phyloP scores from a whole-genome alignment of 345 rosid species.

The Populus deltoides region DNA sequence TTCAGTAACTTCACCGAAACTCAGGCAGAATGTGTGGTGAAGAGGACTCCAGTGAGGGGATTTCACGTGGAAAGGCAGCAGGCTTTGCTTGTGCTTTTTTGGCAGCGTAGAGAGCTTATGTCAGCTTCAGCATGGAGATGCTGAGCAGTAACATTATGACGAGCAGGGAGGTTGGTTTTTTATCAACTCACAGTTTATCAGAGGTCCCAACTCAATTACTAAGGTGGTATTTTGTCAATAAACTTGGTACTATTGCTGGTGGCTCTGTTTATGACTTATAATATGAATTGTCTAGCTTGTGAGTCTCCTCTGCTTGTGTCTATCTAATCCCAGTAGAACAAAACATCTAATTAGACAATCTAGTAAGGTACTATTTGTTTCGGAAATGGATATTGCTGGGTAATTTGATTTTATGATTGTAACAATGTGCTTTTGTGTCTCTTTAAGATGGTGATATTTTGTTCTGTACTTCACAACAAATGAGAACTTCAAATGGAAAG shows the following conservation, averaged over 20 bases:
- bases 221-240: constrained; percentile 27
- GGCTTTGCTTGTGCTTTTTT: constrained; percentile 67
- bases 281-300: constrained; percentile 24
- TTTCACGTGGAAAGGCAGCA: constrained; percentile 83
- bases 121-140: constrained; percentile 92
- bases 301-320: constrained; percentile 32
- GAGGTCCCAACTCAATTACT: constrained; percentile 29
- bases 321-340: constrained; percentile 25
- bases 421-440: constrained; percentile 17
- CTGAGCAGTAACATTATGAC: constrained; percentile 27
- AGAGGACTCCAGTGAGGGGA: constrained; percentile 63
- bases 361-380: constrained; percentile 20
- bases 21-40: constrained; percentile 81
- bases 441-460: constrained; percentile 17
- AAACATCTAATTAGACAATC: constrained; percentile 26
- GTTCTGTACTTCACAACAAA: constrained; percentile 27
- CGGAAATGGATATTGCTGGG: constrained; percentile 22
- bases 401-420: constrained; percentile 20
- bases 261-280: constrained; percentile 22
- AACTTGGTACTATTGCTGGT: constrained; percentile 19
- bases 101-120: constrained; percentile 84
- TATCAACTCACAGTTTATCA: constrained; percentile 24
- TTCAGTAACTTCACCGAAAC: constrained; percentile 80
- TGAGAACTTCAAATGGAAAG: constrained; percentile 8
- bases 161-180: constrained; percentile 21